Base-by-base conservation (phyloP, 176 grass and related monocot genomes). In the Musa schizocarpa region DNA sequence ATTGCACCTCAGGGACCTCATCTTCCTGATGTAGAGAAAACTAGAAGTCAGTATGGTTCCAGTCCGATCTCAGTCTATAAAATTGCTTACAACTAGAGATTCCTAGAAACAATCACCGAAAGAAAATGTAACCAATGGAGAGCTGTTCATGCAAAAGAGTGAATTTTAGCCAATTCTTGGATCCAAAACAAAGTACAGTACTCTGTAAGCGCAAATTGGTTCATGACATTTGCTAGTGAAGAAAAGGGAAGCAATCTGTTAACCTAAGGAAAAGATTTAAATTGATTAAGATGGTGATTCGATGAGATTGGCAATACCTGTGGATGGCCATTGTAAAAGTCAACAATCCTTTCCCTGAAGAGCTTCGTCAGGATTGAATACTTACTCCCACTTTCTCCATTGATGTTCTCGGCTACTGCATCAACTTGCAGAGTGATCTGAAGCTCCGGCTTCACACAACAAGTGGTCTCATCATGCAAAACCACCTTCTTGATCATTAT, bases 361-460 rank as follows among this genome's bases (percentile, higher is more conserved):
- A 85, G 21, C 12, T 77, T 85, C 77, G 87, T 87, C 77, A 97
- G 53, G 20, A 79, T 81, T 27, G 77, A 55, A 81, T 90, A 91
- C 2, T 63, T 75, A 12, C 74, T 93, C 78, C 88, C 85, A 14
- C 86, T 84, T 57, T 93, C 86, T n/a, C 83, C 81, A 78, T 89
- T 85, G n/a, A 10, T 63, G 22, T 27, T 34, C 57, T 61, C 83
- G 43, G 59, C 80, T 73, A 87, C 55, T 0, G 86, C 68, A 68
- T 83, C 88, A 50, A 78, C 62, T 9, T 88, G 72, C 11, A 97
- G 71, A 71, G 73, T 88, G 52, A 93, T 81, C 74, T 93, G 94
- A 66, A 93, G 85, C 73, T 89, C 88, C 0, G 94, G 86, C 74
- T 87, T 93, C 94, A 97, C 89, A 48, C 90, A 93, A 68, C 88